Base-by-base conservation (phyloP, 495 filamentous ascomycete genomes). In the Penicillium atrosanguineum region DNA sequence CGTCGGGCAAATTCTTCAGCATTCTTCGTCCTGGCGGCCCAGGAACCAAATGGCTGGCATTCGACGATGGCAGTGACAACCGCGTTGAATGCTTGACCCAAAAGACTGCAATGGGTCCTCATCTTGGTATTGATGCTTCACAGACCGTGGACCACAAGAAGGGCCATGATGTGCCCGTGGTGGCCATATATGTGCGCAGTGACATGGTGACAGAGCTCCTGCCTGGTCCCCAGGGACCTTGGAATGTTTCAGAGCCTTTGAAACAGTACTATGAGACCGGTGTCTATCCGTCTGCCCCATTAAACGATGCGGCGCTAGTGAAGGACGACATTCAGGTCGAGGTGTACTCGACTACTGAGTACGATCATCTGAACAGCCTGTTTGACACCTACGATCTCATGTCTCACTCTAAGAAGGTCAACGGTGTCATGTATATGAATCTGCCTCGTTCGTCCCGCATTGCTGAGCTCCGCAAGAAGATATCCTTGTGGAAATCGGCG, bases 1-100 rank as follows among this genome's bases (percentile, higher is more conserved):
- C 79, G 14, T 86, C 84, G 8, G 76, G 78, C 47, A 73, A 83
- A 28, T 87, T 84, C 67, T 81, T 82, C 57, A 79, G 81, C 39
- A 80, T 86, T 38, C 61, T 88, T 42, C 76, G 83, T 15, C 84
- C 85, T 0, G 74, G 74, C 18, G 81, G 83, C 1, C 78, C 78
- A 4, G 78, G 73, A 9, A 73, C 76, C 9, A 76, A 71, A 41
- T 88, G 84, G 84, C 71, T 87, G 40, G 77, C 72, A 23, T 88
- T 85, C 53, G 71, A 79, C 36, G 80, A 83, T 52, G 74, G 76
- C 42, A 80, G 73, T 37, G 74, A 75, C 28, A 78, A 79, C 31
- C 76, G 77, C 41, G 83, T 87, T 15, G 73, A 79, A 39, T 79
- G 78, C 50, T 58, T 85, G 57, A 86, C 84, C 0, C 74, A 72